A percentile compares a stretch with the other conserved stretches of the same genome.
Conservation (phyloP, 257 asterid genomes). For the Nicotiana tomentosiformis region DNA sequence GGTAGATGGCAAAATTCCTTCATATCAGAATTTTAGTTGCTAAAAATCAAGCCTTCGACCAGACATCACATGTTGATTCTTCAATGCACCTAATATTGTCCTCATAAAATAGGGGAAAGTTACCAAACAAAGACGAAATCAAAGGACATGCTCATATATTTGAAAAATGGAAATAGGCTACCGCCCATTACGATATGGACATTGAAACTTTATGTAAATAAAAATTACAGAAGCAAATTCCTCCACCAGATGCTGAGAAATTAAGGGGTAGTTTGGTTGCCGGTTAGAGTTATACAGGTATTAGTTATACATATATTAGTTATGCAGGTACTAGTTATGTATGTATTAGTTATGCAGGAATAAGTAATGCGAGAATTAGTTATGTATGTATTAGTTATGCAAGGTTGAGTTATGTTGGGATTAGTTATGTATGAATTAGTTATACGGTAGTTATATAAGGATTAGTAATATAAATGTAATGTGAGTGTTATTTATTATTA, state of each 20-base stretch:
- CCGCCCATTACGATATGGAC: background rate
- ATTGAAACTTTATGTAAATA: background rate
- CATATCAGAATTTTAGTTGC: background rate
- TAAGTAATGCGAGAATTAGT: no score
- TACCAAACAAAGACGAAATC: conserved; percentile 3
- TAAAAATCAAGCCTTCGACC: background rate
- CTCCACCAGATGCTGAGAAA: background rate
- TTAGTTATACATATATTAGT: no score
- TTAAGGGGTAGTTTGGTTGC: no score
- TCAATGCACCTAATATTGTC: background rate
- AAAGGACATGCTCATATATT: background rate
- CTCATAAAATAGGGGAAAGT: background rate
- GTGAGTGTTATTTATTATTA: no score
- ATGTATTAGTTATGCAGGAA: no score
- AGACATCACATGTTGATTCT: background rate
- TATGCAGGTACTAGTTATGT: no score
- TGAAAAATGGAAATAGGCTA: background rate
- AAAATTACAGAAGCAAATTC: background rate
- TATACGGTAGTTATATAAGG: no score
- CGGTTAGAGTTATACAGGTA: no score
- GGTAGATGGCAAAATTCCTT: background rate
- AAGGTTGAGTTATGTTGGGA: no score
- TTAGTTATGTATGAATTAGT: no score
- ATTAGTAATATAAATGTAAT: no score
- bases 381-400: no score